phyloP scores from a whole-genome alignment of 1,139 yeast species.

The Casaregolazyma suthepensis region DNA sequence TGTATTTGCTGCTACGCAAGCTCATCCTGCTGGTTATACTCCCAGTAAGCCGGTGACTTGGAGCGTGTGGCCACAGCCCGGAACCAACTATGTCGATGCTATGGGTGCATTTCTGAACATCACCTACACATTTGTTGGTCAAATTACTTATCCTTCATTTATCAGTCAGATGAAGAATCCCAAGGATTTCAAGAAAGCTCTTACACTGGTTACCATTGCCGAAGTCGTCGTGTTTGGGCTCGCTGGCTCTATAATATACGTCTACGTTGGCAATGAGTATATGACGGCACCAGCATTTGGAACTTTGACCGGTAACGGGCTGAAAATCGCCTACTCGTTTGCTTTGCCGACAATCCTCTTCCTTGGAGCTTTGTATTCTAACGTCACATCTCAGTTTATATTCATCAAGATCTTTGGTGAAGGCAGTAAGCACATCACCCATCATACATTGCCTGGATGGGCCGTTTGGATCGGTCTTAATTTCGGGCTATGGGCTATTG shows the following conservation, averaged over 20 bases:
- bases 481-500: conserved; percentile 44
- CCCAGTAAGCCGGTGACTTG: conserved; percentile 39
- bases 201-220: conserved; percentile 45
- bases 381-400: conserved; percentile 48
- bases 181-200: conserved; percentile 51
- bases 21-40: conserved; percentile 41
- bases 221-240: conserved; percentile 47
- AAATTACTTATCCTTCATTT: conserved; percentile 56
- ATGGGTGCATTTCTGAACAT: conserved; percentile 56
- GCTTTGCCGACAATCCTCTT: conserved; percentile 55
- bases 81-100: conserved; percentile 48
- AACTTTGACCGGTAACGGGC: conserved; percentile 41
- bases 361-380: conserved; percentile 50
- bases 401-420: conserved; percentile 42
- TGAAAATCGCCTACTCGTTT: conserved; percentile 53
- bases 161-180: conserved; percentile 57
- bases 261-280: conserved; percentile 50
- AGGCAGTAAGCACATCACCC: conserved; percentile 40
- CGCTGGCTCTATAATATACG: conserved; percentile 53
- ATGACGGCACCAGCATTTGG: conserved; percentile 59
- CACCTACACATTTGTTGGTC: conserved; percentile 59
- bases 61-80: conserved; percentile 45
- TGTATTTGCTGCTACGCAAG: conserved; percentile 49
- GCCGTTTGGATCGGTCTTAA: conserved; percentile 44
- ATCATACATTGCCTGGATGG: conserved; percentile 52